Evolutionary conservation across 2,329 filamentous ascomycete species (phyloP), one percentile per base, ranked within the genome.

Genomic region (Phoma sp.): DNA sequence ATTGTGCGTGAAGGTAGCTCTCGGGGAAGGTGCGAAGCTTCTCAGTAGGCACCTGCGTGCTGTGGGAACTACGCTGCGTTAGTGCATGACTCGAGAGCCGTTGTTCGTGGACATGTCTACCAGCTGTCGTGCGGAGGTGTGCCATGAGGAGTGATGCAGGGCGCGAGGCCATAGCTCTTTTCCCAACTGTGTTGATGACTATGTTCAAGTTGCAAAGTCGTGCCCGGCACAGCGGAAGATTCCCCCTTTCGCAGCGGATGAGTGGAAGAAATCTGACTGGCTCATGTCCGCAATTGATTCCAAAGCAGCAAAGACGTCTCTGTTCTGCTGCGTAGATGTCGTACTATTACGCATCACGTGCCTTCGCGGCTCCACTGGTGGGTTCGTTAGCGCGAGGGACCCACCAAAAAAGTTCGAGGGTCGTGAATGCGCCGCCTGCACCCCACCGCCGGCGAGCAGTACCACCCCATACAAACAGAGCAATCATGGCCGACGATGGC

Each of bases 401-500:
- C 62, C 62, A 56, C 58, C 52, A 42, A 61, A 65, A 65, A 65
- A 61, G 55, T 64, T 60, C 38, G 42, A 32, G 25, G 25, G 18
- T 33, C 3, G 23, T 25, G 28, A 30, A 28, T 30, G 51, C 45
- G 43, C 43, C 53, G 15, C 14, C 42, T n/a, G 17, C 21, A 43
- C 38, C 33, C 38, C 38, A 45, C 23, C 40, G 29, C 45, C 11
- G 20, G 34, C 42, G 12, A 39, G 38, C 45, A 47, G 28, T 17
- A 45, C 12, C 20, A 52, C 38, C 47, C 45, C 38, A 32, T 34
- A 25, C 40, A 42, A 28, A 32, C 40, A 14, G n/a, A 25, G 40
- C 42, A 59, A 66, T 59, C 32, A 97, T 98, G 93, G 91, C 91
- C 45, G 93, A 98, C 80, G 91, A 96, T 87, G 92, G 92, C 64